Percentiles rank a stretch among this genome's conserved stretches.
Conservation (phyloP, 1,284 basidiomycete genomes). For the Ustilago bromivora region DNA sequence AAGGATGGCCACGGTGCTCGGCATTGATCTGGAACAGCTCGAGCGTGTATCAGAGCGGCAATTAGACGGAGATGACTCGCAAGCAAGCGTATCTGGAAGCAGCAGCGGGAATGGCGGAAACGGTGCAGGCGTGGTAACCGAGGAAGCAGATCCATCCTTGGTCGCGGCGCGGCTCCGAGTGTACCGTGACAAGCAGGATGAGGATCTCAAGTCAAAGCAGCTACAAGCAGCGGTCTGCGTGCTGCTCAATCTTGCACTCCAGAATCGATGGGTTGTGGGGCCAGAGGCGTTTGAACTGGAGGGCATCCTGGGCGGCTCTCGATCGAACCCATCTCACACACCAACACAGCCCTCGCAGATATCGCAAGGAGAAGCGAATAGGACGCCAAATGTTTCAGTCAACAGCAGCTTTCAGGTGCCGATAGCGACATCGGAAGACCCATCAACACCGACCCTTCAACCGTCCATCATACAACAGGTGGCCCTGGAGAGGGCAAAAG, state of each 20-base stretch:
- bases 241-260: constrained; percentile 55
- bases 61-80: constrained; percentile 7
- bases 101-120: not conserved
- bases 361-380: not conserved
- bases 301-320: constrained; percentile 41
- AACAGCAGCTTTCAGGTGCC: not conserved
- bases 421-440: not conserved
- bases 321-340: not conserved
- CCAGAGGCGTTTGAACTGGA: constrained; percentile 56
- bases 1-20: constrained; percentile 43
- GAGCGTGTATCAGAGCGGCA: constrained; percentile 19
- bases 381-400: not conserved
- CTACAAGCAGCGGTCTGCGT: constrained; percentile 55
- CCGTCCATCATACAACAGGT: constrained; percentile 48
- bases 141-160: constrained; percentile 46
- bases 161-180: constrained; percentile 35
- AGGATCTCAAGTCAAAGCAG: constrained; percentile 43
- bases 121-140: constrained; percentile 21
- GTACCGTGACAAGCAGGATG: constrained; percentile 29
- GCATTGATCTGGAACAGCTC: constrained; percentile 42
- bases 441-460: constrained; percentile 4
- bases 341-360: constrained; percentile 6
- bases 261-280: constrained; percentile 56
- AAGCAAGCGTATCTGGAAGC: not conserved
- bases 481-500: constrained; percentile 41